These are phyloP conservation scores for Blumeria hordei DNA, from an alignment of 2,329 filamentous ascomycete genomes.

Conservation along the genomic window DNA sequence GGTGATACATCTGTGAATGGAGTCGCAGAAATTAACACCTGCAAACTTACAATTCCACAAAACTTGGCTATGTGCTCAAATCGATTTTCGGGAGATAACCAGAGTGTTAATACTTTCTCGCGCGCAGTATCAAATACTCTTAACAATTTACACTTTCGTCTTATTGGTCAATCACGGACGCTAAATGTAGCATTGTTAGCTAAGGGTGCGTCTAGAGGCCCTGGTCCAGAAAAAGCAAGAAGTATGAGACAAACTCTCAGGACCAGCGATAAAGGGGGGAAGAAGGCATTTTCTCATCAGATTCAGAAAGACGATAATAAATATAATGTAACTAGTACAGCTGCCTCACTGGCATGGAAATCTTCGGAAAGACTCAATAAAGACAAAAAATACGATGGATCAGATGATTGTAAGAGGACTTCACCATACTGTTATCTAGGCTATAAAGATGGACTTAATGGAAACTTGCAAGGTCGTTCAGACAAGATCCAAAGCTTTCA, in stretches of 20 bases:
- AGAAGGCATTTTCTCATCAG: constrained; percentile 15
- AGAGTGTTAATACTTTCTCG: not conserved
- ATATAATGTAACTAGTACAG: constrained; percentile 28
- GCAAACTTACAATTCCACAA: constrained; percentile 28
- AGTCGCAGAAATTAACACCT: constrained; percentile 61
- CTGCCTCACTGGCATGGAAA: constrained; percentile 35
- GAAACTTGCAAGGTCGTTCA: no score
- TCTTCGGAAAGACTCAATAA: constrained; percentile 9
- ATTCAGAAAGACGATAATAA: constrained; percentile 18
- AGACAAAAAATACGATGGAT: constrained; percentile 5
- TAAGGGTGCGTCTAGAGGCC: constrained; percentile 21
- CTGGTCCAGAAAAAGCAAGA: constrained; percentile 31
- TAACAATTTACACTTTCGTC: not conserved
- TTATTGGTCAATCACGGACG: not conserved
- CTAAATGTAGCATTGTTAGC: constrained; percentile 4
- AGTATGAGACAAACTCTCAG: constrained; percentile 38
- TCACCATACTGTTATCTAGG: constrained; percentile 1
- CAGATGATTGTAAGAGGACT: constrained; percentile 9
- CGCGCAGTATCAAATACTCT: constrained; percentile 6
- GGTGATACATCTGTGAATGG: constrained; percentile 56
- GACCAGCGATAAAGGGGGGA: constrained; percentile 22
- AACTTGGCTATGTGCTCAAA: constrained; percentile 17
- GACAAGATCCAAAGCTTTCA: no score
- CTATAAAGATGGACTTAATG: no score
- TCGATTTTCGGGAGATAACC: not conserved